A percentile compares a stretch with the other conserved stretches of the same genome.
Evolutionary conservation across 768 basidiomycete genomes (phyloP).

Genomic region (Boletellus ananiceps): DNA sequence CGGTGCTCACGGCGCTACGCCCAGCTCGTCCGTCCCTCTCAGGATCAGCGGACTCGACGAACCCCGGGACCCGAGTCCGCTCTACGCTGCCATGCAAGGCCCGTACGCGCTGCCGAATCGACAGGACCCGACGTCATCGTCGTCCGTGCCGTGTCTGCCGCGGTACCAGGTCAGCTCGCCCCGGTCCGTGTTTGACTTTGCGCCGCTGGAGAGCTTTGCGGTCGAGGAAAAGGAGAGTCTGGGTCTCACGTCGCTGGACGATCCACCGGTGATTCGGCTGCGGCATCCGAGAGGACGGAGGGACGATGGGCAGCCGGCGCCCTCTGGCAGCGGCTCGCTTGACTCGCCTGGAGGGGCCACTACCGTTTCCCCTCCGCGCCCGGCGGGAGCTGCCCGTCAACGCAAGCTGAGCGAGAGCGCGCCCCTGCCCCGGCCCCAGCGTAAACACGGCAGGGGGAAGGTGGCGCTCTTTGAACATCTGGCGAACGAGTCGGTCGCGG

Average conservation of each 20-base stretch:
- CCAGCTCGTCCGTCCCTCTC: conserved; percentile 11
- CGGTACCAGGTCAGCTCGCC: conserved; percentile 63
- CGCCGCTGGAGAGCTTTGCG: conserved; percentile 73
- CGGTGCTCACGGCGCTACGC: conserved; percentile 1
- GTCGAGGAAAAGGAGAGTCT: conserved; percentile 59
- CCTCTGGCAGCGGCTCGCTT: conserved; percentile 1
- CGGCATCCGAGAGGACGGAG: conserved; percentile 11
- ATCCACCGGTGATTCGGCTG: conserved; percentile 19
- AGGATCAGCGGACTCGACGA: conserved; percentile 37
- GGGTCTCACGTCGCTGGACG: conserved; percentile 48
- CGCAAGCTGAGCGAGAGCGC: conserved; percentile 87
- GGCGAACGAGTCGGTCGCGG: conserved; percentile 44
- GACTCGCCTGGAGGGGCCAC: conserved; percentile 11
- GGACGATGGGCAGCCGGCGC: conserved; percentile 5
- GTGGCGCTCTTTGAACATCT: conserved; percentile 83
- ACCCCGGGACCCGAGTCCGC: conserved; percentile 42
- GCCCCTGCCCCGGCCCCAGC: conserved; percentile 55
- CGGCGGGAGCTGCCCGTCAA: conserved; percentile 46
- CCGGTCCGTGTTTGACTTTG: conserved; percentile 66
- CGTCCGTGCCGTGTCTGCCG: conserved; percentile 48
- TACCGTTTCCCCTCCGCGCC: conserved; percentile 10
- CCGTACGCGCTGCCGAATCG: conserved; percentile 26
- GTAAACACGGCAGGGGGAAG: conserved; percentile 69
- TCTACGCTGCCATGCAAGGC: conserved; percentile 32
- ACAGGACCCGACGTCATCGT: conserved; percentile 22